A percentile compares a stretch with the other conserved stretches of the same genome.
Evolutionary conservation across 2,329 filamentous ascomycete genomes (phyloP).

Genomic region (Pseudomassariella vexata): DNA sequence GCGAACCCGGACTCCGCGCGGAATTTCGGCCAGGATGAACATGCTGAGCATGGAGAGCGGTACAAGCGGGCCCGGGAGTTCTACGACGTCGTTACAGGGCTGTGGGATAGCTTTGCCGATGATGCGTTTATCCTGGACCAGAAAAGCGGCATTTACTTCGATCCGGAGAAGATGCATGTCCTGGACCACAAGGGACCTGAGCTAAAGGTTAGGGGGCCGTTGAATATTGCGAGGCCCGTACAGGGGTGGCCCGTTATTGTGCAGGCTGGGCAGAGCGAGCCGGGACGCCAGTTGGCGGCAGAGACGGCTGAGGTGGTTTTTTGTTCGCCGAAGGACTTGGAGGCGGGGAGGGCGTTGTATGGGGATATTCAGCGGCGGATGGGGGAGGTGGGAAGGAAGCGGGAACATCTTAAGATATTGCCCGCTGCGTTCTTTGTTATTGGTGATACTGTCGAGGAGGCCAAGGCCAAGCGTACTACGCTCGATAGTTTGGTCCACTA

Average conservation of each 20-base stretch:
- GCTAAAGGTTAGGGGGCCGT: conserved; percentile 38
- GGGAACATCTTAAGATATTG: conserved; percentile 42
- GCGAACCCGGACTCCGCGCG: conserved; percentile 45
- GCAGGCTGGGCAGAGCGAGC: conserved; percentile 47
- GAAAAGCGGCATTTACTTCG: conserved; percentile 40
- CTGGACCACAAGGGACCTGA: conserved; percentile 44
- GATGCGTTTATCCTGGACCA: conserved; percentile 46
- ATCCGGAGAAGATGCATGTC: conserved; percentile 46
- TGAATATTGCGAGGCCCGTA: conserved; percentile 46
- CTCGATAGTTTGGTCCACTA: conserved; percentile 48
- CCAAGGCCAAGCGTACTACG: conserved; percentile 39
- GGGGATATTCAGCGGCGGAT: conserved; percentile 44
- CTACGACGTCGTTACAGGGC: conserved; percentile 45
- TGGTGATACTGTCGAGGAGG: conserved; percentile 42
- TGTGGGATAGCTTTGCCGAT: conserved; percentile 51
- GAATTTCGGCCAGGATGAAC: conserved; percentile 45
- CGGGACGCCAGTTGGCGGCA: conserved; percentile 42
- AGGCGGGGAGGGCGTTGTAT: conserved; percentile 40
- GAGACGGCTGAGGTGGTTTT: conserved; percentile 50
- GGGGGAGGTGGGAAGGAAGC: conserved; percentile 35
- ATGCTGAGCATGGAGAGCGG: conserved; percentile 40
- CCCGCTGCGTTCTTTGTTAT: conserved; percentile 45
- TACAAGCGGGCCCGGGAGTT: conserved; percentile 47
- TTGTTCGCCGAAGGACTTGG: conserved; percentile 40
- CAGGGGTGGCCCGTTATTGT: conserved; percentile 52